These are phyloP conservation scores for Rhizophagus prolifer DNA, from an alignment of 192 early-diverging fungal genomes.

Conservation along the genomic window DNA sequence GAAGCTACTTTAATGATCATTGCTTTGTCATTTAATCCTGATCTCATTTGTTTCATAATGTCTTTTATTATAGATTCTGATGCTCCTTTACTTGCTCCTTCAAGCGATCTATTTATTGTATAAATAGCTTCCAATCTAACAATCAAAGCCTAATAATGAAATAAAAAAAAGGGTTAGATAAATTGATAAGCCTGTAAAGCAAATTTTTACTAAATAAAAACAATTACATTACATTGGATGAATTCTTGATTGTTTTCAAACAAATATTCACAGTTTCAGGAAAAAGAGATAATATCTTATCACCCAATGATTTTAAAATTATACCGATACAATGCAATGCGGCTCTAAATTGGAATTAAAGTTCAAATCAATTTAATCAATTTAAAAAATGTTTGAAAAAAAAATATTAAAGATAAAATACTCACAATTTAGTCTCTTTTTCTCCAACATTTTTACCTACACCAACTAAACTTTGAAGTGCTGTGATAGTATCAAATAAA, in stretches of 20 bases:
- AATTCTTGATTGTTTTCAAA: conserved; percentile 64
- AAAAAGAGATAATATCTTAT: conserved; percentile 71
- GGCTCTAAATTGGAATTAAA: conserved; percentile 47
- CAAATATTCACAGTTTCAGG: conserved; percentile 62
- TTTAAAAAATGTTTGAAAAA: neutral
- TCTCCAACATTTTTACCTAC: conserved; percentile 61
- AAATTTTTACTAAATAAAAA: neutral
- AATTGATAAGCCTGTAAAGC: neutral
- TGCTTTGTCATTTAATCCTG: conserved; percentile 70
- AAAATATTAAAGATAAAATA: conserved; percentile 3
- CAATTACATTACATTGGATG: conserved; percentile 46
- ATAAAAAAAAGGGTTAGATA: conserved; percentile 12
- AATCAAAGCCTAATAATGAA: conserved; percentile 41
- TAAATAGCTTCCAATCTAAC: conserved; percentile 70
- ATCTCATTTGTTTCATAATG: conserved; percentile 60
- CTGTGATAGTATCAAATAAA: conserved; percentile 75
- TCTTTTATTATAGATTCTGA: conserved; percentile 73
- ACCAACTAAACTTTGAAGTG: conserved; percentile 56
- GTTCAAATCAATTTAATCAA: too few relatives aligned
- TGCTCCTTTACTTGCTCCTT: conserved; percentile 73
- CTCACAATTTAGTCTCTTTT: conserved; percentile 65
- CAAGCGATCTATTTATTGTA: conserved; percentile 62
- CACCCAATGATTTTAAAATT: conserved; percentile 74
- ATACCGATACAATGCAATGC: conserved; percentile 74
- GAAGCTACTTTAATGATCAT: conserved; percentile 62